phyloP scores from a whole-genome alignment of 495 filamentous ascomycete species.

The Daldinia bambusicola region DNA sequence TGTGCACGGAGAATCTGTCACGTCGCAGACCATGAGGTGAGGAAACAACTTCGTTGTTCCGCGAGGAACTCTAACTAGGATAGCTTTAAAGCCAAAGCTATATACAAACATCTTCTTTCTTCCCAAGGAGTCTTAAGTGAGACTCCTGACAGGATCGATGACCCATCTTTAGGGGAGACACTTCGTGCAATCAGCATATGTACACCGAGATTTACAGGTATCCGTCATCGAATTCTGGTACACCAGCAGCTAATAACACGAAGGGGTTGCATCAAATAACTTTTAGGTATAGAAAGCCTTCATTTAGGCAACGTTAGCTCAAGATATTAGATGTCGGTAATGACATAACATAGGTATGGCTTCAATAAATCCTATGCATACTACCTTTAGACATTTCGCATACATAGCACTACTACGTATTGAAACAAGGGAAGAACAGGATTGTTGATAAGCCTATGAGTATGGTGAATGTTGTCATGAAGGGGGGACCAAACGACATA shows the following conservation, averaged over 20 bases:
- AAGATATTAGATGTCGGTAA: neutral
- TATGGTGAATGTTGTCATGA: too few species aligned
- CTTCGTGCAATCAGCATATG: neutral
- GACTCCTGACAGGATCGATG: neutral
- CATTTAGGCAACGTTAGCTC: neutral
- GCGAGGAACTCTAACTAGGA: too few species aligned
- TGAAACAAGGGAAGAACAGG: too few species aligned
- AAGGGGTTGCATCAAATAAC: neutral
- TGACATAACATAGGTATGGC: neutral
- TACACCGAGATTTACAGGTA: neutral
- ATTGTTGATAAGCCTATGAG: too few species aligned
- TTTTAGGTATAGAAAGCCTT: neutral
- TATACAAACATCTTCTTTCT: too few species aligned
- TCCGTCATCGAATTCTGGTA: neutral
- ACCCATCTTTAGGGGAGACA: neutral
- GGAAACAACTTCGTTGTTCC: too few species aligned
- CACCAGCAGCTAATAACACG: neutral
- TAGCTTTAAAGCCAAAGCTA: too few species aligned
- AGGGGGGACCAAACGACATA: too few species aligned
- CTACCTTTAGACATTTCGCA: neutral
- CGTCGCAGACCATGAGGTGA: too few species aligned
- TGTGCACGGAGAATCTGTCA: too few species aligned
- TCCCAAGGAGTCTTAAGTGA: too few species aligned
- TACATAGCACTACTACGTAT: neutral
- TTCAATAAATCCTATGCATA: neutral